phyloP scores from a whole-genome alignment of 1,284 basidiomycete genomes.

The Heimioporus retisporus region DNA sequence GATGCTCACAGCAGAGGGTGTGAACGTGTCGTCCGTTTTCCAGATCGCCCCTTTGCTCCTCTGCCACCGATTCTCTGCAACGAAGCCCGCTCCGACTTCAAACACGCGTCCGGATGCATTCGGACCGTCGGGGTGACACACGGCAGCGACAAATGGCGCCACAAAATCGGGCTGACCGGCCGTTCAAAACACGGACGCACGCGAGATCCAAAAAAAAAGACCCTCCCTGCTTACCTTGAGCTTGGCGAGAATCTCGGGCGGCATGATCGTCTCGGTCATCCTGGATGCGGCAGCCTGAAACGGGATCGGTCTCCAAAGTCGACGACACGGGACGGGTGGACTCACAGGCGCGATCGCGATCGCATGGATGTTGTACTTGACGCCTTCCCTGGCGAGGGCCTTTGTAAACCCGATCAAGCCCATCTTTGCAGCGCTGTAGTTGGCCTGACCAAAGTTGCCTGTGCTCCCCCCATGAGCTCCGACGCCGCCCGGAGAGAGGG shows the following conservation, averaged over 20 bases:
- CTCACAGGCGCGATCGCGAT: slow-evolving; percentile 92
- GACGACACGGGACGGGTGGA: slow-evolving; percentile 15
- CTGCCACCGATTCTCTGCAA: slow-evolving; percentile 96
- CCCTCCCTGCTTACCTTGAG: slow-evolving; percentile 69
- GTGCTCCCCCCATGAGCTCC: slow-evolving; percentile 20
- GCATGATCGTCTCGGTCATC: slow-evolving; percentile 97
- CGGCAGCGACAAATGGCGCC: slow-evolving; percentile 89
- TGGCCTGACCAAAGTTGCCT: slow-evolving; percentile 98
- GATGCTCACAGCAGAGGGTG: slow-evolving; percentile 85
- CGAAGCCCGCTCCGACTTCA: slow-evolving; percentile 95
- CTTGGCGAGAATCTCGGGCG: slow-evolving; percentile 95
- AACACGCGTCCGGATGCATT: slow-evolving; percentile 92
- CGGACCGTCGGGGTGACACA: slow-evolving; percentile 83
- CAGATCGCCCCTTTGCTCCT: slow-evolving; percentile 90
- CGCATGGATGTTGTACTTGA: slow-evolving; percentile 93
- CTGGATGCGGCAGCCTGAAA: slow-evolving; percentile 89
- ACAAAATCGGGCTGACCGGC: slow-evolving; percentile 85
- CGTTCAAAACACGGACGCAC: neutral
- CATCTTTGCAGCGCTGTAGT: slow-evolving; percentile 94
- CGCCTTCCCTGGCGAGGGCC: slow-evolving; percentile 92
- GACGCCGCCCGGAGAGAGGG: neutral
- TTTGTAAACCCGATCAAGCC: slow-evolving; percentile 92
- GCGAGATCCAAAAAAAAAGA: neutral
- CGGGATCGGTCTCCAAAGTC: neutral
- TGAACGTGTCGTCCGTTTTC: slow-evolving; percentile 93